Base-by-base conservation (phyloP, 257 asterid genomes). In the Solanum chilense region DNA sequence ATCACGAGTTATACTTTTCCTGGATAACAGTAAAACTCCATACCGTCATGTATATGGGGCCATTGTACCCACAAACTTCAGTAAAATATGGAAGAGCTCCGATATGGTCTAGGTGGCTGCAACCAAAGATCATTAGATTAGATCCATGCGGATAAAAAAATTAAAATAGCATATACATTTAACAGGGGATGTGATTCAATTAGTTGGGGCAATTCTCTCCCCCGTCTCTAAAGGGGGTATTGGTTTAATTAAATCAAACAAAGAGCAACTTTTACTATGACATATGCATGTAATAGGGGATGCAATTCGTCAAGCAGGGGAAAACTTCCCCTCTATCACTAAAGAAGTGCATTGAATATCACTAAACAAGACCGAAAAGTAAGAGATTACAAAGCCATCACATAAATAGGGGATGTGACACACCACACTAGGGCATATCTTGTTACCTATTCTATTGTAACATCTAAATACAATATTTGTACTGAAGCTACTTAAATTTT, bases 21-120 rank as follows among this genome's bases (percentile, higher is more conserved):
- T 20, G 18, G 41, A 80, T 18, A 80, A 80, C n/a, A 80, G 68
- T 0, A 6, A 10, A 47, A 78, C 66, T 78, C 27, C 27, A 12
- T 93, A 96, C 99, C 94, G 99, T 97, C 99, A 97, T 97, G 94
- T 94, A 97, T 91, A 97, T 93, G 88, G 99, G 99, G 74, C 99
- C 98, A 86, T 86, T 89, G 84, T 97, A 97, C 82, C 99, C 99
- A 87, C 98, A 94, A 87, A 94, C 97, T 95, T 97, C 94, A 66
- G 98, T 97, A 86, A 97, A 97, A 90, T 94, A 97, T 5, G 99
- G 98, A 60, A 97, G 96, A 73, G 98, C 99, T 81, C 99, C 99
- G 86, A 97, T 93, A 90, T 97, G 99, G 89, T 97, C 99, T 96
- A 92, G 90, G 91, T 97, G 99, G 89, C 93, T 91, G 89, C 88